Evolutionary conservation across 2,329 filamentous ascomycete genomes (phyloP), one percentile per base, ranked within the genome.

Genomic region (Teratosphaeria zuluensis): DNA sequence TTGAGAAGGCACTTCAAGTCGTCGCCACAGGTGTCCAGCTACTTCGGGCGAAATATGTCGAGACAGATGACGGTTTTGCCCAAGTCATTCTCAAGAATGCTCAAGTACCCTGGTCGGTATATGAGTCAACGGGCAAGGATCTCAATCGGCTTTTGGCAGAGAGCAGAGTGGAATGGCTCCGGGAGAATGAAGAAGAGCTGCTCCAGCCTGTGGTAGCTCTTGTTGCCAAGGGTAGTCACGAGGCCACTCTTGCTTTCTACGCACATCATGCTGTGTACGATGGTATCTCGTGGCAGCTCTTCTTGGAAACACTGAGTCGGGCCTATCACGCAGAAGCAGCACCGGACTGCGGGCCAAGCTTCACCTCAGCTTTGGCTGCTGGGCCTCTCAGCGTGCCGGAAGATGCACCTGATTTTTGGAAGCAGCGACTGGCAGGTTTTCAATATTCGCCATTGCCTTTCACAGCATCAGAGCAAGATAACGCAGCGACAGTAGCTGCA

Each of bases 211-310:
- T 87, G 4, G 77, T 84, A 56, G 62, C 84, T 1, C 68, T 80
- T 1, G 57, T 80, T 0, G 60, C 83, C 5, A 65, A 63, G 30
- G 68, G 68, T 9, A 62, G 69, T 4, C 58, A 62, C 1, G 63
- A 62, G 14, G 67, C 66, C 6, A 62, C 78, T 0, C 72, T 95
- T 33, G 73, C 79, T 2, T 66, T 95, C 2, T 81, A 87, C 53
- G 85, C 95, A 0, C 95, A 96, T 73, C 92, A 96, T 69, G 90
- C 83, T 0, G 72, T 96, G 0, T 96, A 96, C 65, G 92, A 96
- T 72, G 92, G 90, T 1, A 87, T 82, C 63, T 92, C 90, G 61
- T 80, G 95, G 46, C 79, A 81, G 1, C 71, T 90, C 28, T 78
- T 95, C 46, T 78, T 95, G 21, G 70, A 81, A 2, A 73, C 79